A percentile compares a stretch with the other conserved stretches of the same genome.
Evolutionary conservation across 1,284 basidiomycete genomes (phyloP).

Genomic region (Ustilago trichophora): DNA sequence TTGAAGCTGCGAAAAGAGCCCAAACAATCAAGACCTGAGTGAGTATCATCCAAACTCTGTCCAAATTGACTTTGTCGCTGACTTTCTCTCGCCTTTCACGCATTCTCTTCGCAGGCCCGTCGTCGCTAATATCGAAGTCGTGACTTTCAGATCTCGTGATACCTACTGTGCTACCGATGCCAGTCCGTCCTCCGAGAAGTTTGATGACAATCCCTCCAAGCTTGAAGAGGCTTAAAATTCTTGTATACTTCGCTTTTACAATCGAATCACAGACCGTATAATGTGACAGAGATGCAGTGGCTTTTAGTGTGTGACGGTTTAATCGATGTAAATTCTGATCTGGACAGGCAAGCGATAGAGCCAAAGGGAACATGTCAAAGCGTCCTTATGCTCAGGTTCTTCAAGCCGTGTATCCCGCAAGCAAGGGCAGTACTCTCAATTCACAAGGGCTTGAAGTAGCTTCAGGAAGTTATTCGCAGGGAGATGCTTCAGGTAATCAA

Average conservation of each 20-base stretch:
- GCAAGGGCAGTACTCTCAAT: too few relatives aligned
- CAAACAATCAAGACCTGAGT: not conserved
- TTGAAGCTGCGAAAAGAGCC: slow-evolving; percentile 6
- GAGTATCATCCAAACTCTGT: not conserved
- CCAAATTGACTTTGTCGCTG: not conserved
- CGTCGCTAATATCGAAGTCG: slow-evolving; percentile 17
- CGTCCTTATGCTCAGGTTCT: too few relatives aligned
- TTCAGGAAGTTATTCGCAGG: too few relatives aligned
- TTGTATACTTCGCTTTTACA: not conserved
- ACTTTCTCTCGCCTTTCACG: not conserved
- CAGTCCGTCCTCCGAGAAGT: slow-evolving; percentile 9
- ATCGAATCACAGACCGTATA: too few relatives aligned
- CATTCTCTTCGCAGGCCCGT: not conserved
- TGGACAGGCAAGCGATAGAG: too few relatives aligned
- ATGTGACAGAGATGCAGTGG: too few relatives aligned
- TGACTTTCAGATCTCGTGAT: slow-evolving; percentile 8
- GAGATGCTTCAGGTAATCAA: too few relatives aligned
- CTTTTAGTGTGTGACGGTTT: too few relatives aligned
- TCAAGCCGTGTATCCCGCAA: too few relatives aligned
- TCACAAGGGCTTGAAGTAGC: too few relatives aligned
- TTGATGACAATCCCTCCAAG: not conserved
- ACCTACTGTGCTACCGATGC: not conserved
- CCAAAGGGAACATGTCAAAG: too few relatives aligned
- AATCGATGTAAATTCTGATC: too few relatives aligned
- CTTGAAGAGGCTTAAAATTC: not conserved